These are phyloP conservation scores for Nemania sp. DNA, from an alignment of 2,329 filamentous ascomycete genomes.

Conservation along the genomic window DNA sequence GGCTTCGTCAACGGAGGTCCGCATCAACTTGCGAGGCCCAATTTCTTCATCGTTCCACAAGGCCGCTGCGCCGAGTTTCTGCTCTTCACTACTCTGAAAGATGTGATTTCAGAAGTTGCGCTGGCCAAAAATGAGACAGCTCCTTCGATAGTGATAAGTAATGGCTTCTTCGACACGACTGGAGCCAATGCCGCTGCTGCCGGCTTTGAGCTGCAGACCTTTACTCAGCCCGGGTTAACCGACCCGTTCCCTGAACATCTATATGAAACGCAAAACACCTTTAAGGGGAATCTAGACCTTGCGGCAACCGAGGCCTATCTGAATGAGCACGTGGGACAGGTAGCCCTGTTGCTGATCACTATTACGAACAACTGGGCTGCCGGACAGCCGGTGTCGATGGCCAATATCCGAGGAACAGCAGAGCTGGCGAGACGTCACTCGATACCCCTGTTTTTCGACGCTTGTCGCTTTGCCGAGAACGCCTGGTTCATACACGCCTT, in stretches of 20 bases:
- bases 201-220: constrained; percentile 26
- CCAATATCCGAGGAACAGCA: constrained; percentile 28
- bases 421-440: constrained; percentile 15
- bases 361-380: constrained; percentile 35
- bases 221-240: constrained; percentile 25
- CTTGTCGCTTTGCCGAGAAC: constrained; percentile 35
- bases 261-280: constrained; percentile 20
- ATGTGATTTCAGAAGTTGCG: constrained; percentile 2
- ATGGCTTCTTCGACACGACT: constrained; percentile 33
- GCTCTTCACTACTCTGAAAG: constrained; percentile 28
- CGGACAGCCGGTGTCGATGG: constrained; percentile 33
- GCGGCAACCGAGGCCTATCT: constrained; percentile 22
- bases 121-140: not conserved
- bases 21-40: constrained; percentile 25
- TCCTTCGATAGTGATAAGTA: constrained; percentile 24
- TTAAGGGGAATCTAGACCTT: constrained; percentile 29
- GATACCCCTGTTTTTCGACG: constrained; percentile 33
- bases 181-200: constrained; percentile 26
- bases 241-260: constrained; percentile 23
- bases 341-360: constrained; percentile 29
- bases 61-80: constrained; percentile 31
- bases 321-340: constrained; percentile 10
- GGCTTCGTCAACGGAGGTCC: constrained; percentile 31
- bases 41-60: constrained; percentile 34
- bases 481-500: constrained; percentile 30